Evolutionary conservation across 306 rosid species (phyloP).

Genomic region (Datisca glomerata): DNA sequence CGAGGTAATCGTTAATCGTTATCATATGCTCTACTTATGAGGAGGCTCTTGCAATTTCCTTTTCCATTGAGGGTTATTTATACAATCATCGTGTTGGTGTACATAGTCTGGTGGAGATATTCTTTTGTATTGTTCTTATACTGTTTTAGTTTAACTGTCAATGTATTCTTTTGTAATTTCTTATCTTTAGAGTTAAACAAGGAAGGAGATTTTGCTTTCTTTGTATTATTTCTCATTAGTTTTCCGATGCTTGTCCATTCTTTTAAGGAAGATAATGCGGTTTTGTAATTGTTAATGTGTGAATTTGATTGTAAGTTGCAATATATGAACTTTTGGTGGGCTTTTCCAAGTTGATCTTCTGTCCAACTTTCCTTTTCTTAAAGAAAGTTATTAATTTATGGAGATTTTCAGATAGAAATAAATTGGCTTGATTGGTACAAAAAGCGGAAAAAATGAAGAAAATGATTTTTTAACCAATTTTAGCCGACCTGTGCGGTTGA

Average conservation of each 20-base stretch:
- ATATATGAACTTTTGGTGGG: not conserved
- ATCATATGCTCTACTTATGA: no score
- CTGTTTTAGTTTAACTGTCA: constrained; percentile 14
- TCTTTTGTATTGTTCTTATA: constrained; percentile 23
- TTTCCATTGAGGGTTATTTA: constrained; percentile 38
- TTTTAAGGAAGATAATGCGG: constrained; percentile 2
- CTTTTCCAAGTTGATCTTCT: no score
- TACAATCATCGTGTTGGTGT: constrained; percentile 26
- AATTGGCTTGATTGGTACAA: no score
- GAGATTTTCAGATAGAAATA: no score
- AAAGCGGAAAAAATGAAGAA: no score
- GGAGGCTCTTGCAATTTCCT: constrained; percentile 11
- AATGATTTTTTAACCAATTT: no score
- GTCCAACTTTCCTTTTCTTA: no score
- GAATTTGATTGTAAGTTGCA: constrained; percentile 4
- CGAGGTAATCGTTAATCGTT: no score
- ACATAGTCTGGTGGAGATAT: constrained; percentile 34
- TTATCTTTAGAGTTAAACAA: constrained; percentile 15
- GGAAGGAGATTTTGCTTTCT: constrained; percentile 24
- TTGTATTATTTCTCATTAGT: constrained; percentile 26
- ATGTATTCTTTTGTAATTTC: constrained; percentile 24
- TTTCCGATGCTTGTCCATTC: constrained; percentile 6
- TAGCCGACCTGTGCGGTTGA: no score
- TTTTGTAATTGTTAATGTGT: constrained; percentile 10
- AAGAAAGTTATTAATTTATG: no score